Conservation (phyloP, 2,329 filamentous ascomycete species). For the Colletotrichum tropicicola region DNA sequence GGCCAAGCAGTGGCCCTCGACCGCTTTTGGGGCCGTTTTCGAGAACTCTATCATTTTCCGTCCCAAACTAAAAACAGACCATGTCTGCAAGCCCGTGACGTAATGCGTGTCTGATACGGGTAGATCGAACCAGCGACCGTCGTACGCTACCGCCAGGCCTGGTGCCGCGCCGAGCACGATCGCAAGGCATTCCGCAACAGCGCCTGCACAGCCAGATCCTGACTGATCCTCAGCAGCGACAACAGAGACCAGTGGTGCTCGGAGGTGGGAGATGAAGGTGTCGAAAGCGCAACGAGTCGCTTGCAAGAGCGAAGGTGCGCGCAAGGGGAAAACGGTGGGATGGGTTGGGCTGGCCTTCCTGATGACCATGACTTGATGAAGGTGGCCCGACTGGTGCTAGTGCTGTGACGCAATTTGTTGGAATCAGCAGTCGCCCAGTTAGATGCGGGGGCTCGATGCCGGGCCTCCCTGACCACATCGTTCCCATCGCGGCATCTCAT, state of each 20-base stretch:
- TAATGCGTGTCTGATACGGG: conserved; percentile 3
- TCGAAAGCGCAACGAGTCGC: too few relatives aligned
- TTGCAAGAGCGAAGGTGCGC: too few relatives aligned
- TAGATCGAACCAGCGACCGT: background rate
- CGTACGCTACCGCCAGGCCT: too few relatives aligned
- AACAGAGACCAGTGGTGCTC: too few relatives aligned
- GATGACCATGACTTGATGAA: background rate
- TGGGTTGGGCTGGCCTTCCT: background rate
- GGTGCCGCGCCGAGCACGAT: too few relatives aligned
- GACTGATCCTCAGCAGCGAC: too few relatives aligned
- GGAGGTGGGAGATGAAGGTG: too few relatives aligned
- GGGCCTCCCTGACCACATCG: conserved; percentile 11
- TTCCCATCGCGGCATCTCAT: conserved; percentile 2
- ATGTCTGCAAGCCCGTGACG: conserved; percentile 10
- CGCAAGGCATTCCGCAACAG: too few relatives aligned
- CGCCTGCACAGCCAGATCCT: too few relatives aligned
- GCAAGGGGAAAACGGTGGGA: background rate
- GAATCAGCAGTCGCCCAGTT: conserved; percentile 7
- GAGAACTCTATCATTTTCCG: conserved; percentile 24
- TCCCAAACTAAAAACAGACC: conserved; percentile 22
- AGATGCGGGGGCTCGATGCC: conserved; percentile 8
- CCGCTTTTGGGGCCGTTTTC: conserved; percentile 14
- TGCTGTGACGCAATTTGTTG: conserved; percentile 31
- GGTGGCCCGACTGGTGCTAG: conserved; percentile 17
- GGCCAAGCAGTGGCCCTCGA: conserved; percentile 4